Conservation (phyloP, 1,284 basidiomycete species). For the Ganoderma sinense region DNA sequence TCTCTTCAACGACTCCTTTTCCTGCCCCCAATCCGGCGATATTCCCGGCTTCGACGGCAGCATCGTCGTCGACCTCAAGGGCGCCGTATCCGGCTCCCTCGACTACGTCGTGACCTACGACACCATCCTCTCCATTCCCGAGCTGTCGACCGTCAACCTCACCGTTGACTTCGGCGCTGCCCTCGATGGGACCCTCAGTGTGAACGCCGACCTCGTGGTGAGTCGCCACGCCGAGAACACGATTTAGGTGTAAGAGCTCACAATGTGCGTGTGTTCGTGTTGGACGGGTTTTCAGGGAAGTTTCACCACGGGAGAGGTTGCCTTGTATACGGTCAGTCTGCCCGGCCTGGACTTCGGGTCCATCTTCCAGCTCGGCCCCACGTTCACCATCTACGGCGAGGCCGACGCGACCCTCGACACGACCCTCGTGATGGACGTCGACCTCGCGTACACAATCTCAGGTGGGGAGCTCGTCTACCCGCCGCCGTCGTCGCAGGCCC, state of each 20-base stretch:
- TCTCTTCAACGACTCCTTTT: constrained; percentile 1
- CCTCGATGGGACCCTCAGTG: background rate
- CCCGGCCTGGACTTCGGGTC: constrained; percentile 15
- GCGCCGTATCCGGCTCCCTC: background rate
- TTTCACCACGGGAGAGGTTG: background rate
- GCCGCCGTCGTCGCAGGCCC: constrained; percentile 39
- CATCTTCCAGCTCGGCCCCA: constrained; percentile 44
- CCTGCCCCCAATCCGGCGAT: constrained; percentile 7
- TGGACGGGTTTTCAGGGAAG: background rate
- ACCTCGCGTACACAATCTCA: constrained; percentile 39
- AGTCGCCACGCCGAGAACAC: background rate
- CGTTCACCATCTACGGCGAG: constrained; percentile 40
- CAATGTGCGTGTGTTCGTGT: background rate
- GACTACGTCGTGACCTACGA: background rate
- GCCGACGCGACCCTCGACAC: constrained; percentile 42
- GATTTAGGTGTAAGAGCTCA: too few relatives aligned
- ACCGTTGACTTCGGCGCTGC: constrained; percentile 3
- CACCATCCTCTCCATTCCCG: background rate
- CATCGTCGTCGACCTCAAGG: background rate
- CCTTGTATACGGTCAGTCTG: background rate
- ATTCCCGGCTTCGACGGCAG: background rate
- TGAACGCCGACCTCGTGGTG: background rate
- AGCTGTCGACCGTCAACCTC: background rate
- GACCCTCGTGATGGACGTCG: constrained; percentile 47
- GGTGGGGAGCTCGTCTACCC: constrained; percentile 53